phyloP scores from a whole-genome alignment of 306 rosid genomes.

The Medicago lupulina region DNA sequence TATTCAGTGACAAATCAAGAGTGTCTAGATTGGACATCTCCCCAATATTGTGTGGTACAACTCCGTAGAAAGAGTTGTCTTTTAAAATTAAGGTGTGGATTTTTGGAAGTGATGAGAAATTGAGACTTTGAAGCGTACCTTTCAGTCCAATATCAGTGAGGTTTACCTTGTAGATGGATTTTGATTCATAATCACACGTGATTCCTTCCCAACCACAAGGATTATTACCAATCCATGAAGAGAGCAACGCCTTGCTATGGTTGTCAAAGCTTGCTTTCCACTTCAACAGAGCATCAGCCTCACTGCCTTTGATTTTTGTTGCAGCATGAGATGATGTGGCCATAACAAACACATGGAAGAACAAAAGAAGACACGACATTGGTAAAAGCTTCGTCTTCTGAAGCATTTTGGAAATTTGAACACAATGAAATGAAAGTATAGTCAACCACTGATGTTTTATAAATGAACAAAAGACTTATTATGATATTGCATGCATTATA shows the following conservation, averaged over 20 bases:
- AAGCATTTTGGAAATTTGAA: slow-evolving; percentile 1
- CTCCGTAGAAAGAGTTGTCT: background rate
- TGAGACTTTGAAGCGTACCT: slow-evolving; percentile 1
- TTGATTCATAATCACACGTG: background rate
- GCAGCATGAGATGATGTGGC: background rate
- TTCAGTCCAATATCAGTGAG: background rate
- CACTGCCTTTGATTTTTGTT: too few species aligned
- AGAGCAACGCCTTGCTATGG: background rate
- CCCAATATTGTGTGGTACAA: background rate
- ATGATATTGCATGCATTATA: background rate
- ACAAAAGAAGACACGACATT: background rate
- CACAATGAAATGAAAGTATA: too few species aligned
- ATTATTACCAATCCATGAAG: background rate
- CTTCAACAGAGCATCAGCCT: background rate
- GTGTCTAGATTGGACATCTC: background rate
- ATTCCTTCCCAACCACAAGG: background rate
- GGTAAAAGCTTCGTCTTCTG: background rate
- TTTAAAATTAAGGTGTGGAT: background rate
- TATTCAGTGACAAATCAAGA: background rate
- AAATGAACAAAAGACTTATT: too few species aligned
- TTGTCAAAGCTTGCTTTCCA: background rate
- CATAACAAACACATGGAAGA: background rate
- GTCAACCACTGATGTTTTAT: too few species aligned
- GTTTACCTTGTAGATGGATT: background rate
- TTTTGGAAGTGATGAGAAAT: background rate